These are phyloP conservation scores for Acephala macrosclerotiorum DNA, from an alignment of 2,329 filamentous ascomycete genomes.

Conservation along the genomic window DNA sequence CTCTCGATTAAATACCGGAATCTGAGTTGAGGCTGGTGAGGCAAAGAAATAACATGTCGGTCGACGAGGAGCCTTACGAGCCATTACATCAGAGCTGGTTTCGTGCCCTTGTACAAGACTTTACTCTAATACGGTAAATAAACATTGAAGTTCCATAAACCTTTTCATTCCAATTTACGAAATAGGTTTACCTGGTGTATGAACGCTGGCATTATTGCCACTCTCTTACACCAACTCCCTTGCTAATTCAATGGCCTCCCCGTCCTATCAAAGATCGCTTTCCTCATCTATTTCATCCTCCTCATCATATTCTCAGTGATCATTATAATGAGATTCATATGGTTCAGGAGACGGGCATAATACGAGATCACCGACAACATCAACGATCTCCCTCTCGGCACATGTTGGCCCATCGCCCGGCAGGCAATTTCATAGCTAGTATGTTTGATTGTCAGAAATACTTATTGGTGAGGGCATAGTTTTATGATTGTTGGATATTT, in stretches of 20 bases:
- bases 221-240: background rate
- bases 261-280: background rate
- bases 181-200: slow-evolving; percentile 1
- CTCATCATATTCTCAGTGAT: background rate
- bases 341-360: background rate
- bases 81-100: background rate
- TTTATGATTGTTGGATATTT: background rate
- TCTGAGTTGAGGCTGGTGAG: no score
- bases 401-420: slow-evolving; percentile 1
- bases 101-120: background rate
- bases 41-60: no score
- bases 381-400: background rate
- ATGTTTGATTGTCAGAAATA: background rate
- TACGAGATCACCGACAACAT: slow-evolving; percentile 1
- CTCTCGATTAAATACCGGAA: no score
- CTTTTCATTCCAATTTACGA: background rate
- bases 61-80: no score
- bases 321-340: background rate
- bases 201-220: background rate
- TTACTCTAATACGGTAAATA: background rate
- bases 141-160: background rate
- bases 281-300: background rate
- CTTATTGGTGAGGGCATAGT: background rate
- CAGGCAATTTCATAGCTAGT: background rate
- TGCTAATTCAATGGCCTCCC: background rate